Evolutionary conservation across 2,329 filamentous ascomycete genomes (phyloP), one percentile per base, ranked within the genome.

Genomic region (Fusarium falciforme): DNA sequence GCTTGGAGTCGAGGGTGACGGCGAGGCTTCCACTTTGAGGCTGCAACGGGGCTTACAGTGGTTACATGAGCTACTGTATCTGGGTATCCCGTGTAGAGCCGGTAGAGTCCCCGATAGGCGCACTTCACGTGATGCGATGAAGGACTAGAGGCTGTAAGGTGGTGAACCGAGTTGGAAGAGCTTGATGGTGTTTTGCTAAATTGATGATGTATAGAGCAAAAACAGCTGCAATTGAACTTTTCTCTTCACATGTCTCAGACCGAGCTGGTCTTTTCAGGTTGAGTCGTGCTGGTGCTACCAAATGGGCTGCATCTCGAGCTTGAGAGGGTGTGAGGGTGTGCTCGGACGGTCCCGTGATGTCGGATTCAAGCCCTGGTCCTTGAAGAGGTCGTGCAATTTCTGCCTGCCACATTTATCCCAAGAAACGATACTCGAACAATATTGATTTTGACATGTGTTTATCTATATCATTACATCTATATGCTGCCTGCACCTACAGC

Each of bases 101-200:
- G 67, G 63, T 20, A 69, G 7, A 57, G 57, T 31, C 54, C 60
- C 61, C 67, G 77, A 78, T 79, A 79, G 71, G 74, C 69, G 63
- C 55, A 27, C 35, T 68, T 73, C 76, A 79, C 77, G 77, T 79
- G 77, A 79, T 76, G 70, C 55, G 17, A 27, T 67, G 55, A 17
- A 3, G 16, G 31, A 33, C 31, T 33, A 11, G 31, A 16, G 35
- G 16, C 38, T 38, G 11, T 27, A 20, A 25, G 17, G 22, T 33
- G 27, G 16, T 16, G 52, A 55, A 11, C 29, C 3, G 5, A 22
- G 17, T 9, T 2, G 25, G 3, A 35, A 11, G 8, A 57, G 4
- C 7, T n/a, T 35, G 31, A 35, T 60, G 35, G 25, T 60, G 36
- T 42, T 42, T 29, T 16, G 4, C 12, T 17, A 27, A 31, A n/a